These are phyloP conservation scores for Colletotrichum sp. DNA, from an alignment of 2,329 filamentous ascomycete species.

Conservation along the genomic window DNA sequence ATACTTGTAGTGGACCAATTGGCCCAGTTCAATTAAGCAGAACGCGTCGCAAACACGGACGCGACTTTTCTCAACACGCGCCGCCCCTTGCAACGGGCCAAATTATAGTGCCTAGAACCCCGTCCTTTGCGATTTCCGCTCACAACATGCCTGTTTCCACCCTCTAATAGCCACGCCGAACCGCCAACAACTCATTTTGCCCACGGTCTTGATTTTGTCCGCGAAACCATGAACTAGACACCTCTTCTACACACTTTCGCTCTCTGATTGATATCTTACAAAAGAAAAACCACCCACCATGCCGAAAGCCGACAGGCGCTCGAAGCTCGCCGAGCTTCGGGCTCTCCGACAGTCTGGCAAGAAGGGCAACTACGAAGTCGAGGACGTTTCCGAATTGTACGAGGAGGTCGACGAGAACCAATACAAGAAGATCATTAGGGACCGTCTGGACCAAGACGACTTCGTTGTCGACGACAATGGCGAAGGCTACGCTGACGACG, in stretches of 20 bases:
- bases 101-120: constrained; percentile 13
- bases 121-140: neutral
- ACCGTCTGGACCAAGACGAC: constrained; percentile 90
- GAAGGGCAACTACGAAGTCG: constrained; percentile 86
- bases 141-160: neutral
- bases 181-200: neutral
- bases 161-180: neutral
- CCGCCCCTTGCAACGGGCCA: constrained; percentile 1
- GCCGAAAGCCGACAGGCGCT: constrained; percentile 49
- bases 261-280: neutral
- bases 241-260: neutral
- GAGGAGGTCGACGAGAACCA: constrained; percentile 96
- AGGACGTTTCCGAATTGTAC: constrained; percentile 85
- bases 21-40: constrained; percentile 4
- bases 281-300: constrained; percentile 32
- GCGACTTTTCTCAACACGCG: constrained; percentile 2
- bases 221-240: neutral
- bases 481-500: constrained; percentile 95
- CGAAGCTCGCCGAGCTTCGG: constrained; percentile 77
- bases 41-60: constrained; percentile 21
- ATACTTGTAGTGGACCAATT: neutral
- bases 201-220: neutral
- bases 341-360: constrained; percentile 89
- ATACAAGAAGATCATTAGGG: constrained; percentile 94
- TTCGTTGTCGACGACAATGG: constrained; percentile 99